phyloP scores from a whole-genome alignment of 305 asterid species.

The Rubia occidens region DNA sequence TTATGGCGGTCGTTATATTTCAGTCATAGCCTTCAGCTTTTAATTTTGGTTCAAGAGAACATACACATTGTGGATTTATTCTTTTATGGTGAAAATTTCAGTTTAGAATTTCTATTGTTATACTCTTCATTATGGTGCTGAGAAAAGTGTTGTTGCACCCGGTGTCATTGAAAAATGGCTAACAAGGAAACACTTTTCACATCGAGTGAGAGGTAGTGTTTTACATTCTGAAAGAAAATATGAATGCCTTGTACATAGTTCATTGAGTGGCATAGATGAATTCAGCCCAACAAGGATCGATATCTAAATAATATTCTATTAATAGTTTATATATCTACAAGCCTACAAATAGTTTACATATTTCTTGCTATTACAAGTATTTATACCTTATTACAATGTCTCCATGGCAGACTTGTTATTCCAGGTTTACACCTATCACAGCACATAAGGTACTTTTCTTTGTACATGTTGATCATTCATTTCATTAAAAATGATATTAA shows the following conservation, averaged over 20 bases:
- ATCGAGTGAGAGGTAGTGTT: neutral
- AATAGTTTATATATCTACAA: neutral
- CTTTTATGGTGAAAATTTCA: neutral
- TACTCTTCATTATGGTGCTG: conserved; percentile 1
- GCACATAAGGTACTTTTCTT: conserved; percentile 33
- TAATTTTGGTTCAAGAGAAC: neutral
- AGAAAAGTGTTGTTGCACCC: neutral
- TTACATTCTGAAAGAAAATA: neutral
- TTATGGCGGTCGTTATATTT: neutral
- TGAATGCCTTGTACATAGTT: neutral
- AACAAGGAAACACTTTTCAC: neutral
- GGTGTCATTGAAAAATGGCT: neutral
- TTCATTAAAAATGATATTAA: neutral
- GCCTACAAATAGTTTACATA: conserved; percentile 3
- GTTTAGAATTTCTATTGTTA: neutral
- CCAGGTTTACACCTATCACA: conserved; percentile 50
- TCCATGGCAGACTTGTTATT: conserved; percentile 42
- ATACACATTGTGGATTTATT: neutral
- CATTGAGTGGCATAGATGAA: neutral
- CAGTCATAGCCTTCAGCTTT: neutral
- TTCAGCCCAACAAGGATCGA: neutral
- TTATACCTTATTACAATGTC: conserved; percentile 45
- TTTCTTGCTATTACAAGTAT: conserved; percentile 27
- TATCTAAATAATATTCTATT: neutral
- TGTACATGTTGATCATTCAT: conserved; percentile 1